Conservation (phyloP, 1,139 yeast genomes). For the Pichia sp. region DNA sequence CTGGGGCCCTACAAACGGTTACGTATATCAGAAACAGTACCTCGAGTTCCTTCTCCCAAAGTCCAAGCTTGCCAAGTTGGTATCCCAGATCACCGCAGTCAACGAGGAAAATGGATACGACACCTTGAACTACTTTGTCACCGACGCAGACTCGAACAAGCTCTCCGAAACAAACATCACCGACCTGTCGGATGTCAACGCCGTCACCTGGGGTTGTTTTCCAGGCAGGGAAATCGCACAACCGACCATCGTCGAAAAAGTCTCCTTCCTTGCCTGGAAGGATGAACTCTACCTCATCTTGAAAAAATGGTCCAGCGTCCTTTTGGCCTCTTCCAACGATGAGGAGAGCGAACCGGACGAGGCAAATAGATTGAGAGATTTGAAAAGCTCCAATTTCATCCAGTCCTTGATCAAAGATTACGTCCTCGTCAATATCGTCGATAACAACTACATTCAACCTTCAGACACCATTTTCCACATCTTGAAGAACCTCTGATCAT, state of each 20-base stretch:
- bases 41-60: slow-evolving; percentile 78
- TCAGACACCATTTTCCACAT: slow-evolving; percentile 46
- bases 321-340: slow-evolving; percentile 23
- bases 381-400: slow-evolving; percentile 37
- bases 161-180: slow-evolving; percentile 60
- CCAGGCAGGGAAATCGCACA: slow-evolving; percentile 82
- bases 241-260: slow-evolving; percentile 82
- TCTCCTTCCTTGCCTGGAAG: slow-evolving; percentile 91
- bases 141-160: slow-evolving; percentile 49
- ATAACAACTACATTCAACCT: slow-evolving; percentile 66
- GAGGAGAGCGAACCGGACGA: slow-evolving; percentile 19
- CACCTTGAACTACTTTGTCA: slow-evolving; percentile 74
- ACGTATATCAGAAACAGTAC: slow-evolving; percentile 89
- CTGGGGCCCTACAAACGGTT: slow-evolving; percentile 95
- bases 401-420: slow-evolving; percentile 51
- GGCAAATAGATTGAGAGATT: slow-evolving; percentile 11
- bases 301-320: slow-evolving; percentile 70
- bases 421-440: slow-evolving; percentile 82
- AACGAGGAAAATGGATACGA: slow-evolving; percentile 39
- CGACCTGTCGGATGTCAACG: slow-evolving; percentile 70
- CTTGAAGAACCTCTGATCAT: slow-evolving; percentile 24
- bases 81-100: slow-evolving; percentile 38
- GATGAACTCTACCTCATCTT: slow-evolving; percentile 88
- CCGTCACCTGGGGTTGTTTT: slow-evolving; percentile 98
- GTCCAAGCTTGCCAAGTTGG: slow-evolving; percentile 39